Evolutionary conservation across 2,329 filamentous ascomycete genomes (phyloP).

Genomic region (Dactylellina drechsleri): DNA sequence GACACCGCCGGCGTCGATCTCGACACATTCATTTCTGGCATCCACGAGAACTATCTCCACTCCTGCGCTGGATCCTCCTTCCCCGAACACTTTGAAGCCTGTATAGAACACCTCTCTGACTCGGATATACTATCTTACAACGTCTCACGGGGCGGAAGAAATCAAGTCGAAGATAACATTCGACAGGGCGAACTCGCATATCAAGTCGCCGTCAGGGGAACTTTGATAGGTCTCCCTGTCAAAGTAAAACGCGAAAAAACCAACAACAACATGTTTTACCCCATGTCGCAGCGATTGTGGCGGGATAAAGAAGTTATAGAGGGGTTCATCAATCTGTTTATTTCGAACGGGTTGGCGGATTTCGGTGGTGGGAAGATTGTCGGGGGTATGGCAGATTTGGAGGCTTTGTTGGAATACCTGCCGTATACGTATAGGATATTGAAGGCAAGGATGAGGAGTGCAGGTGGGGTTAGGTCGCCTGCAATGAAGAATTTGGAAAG

Average conservation of each 20-base stretch:
- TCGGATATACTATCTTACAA: slow-evolving; percentile 80
- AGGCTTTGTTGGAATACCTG: slow-evolving; percentile 83
- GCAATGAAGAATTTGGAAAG: slow-evolving; percentile 62
- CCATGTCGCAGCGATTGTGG: slow-evolving; percentile 84
- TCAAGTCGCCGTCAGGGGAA: slow-evolving; percentile 84
- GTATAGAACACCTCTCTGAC: slow-evolving; percentile 85
- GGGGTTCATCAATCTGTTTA: slow-evolving; percentile 76
- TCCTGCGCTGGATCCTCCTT: slow-evolving; percentile 75
- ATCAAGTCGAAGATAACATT: slow-evolving; percentile 76
- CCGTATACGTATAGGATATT: slow-evolving; percentile 81
- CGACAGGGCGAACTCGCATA: slow-evolving; percentile 95
- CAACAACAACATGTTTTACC: slow-evolving; percentile 83
- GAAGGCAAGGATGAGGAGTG: slow-evolving; percentile 59
- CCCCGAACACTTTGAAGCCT: slow-evolving; percentile 62
- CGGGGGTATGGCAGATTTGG: slow-evolving; percentile 60
- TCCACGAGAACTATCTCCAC: slow-evolving; percentile 92
- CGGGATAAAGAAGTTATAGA: slow-evolving; percentile 83
- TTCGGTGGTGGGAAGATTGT: slow-evolving; percentile 34
- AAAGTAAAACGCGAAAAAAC: slow-evolving; percentile 78
- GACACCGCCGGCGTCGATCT: slow-evolving; percentile 94
- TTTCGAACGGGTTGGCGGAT: slow-evolving; percentile 65
- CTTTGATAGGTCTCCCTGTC: slow-evolving; percentile 83
- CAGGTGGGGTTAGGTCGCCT: slow-evolving; percentile 59
- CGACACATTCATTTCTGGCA: slow-evolving; percentile 84
- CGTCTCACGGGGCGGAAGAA: slow-evolving; percentile 71